Percentiles rank a stretch among this genome's conserved stretches.
phyloP scores from a whole-genome alignment of 495 filamentous ascomycete genomes.

The Lentithecium fluviatile region DNA sequence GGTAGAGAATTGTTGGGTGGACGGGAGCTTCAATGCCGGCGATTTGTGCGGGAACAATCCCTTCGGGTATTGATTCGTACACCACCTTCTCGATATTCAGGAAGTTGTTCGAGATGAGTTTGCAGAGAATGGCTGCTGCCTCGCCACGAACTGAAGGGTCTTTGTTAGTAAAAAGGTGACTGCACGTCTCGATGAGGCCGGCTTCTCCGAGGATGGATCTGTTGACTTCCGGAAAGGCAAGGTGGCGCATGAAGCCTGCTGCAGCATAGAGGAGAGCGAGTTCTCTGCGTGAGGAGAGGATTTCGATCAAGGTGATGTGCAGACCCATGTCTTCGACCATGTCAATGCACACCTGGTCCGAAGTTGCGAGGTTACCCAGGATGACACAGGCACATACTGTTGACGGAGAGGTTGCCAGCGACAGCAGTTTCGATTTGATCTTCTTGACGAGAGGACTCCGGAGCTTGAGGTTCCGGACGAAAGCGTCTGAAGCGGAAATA shows the following conservation, averaged over 20 bases:
- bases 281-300: conserved; percentile 15
- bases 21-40: conserved; percentile 1
- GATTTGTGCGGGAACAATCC: conserved; percentile 5
- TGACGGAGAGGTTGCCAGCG: conserved; percentile 11
- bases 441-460: conserved; percentile 16
- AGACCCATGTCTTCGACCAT: conserved; percentile 27
- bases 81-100: conserved; percentile 21
- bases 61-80: conserved; percentile 17
- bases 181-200: conserved; percentile 21
- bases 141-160: conserved; percentile 31
- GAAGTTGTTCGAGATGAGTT: conserved; percentile 22
- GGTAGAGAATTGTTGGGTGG: conserved; percentile 24
- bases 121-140: conserved; percentile 32
- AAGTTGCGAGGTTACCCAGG: conserved; percentile 33
- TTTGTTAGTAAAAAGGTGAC: conserved; percentile 16
- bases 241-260: conserved; percentile 30
- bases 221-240: conserved; percentile 28
- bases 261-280: conserved; percentile 28
- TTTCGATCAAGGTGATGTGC: conserved; percentile 15
- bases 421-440: conserved; percentile 18
- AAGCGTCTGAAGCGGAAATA: conserved; percentile 32
- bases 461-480: conserved; percentile 8
- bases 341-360: conserved; percentile 19
- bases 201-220: conserved; percentile 18
- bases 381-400: conserved; percentile 31